Base-by-base conservation (phyloP, 2,329 filamentous ascomycete genomes). In the Monosporascus sp. region DNA sequence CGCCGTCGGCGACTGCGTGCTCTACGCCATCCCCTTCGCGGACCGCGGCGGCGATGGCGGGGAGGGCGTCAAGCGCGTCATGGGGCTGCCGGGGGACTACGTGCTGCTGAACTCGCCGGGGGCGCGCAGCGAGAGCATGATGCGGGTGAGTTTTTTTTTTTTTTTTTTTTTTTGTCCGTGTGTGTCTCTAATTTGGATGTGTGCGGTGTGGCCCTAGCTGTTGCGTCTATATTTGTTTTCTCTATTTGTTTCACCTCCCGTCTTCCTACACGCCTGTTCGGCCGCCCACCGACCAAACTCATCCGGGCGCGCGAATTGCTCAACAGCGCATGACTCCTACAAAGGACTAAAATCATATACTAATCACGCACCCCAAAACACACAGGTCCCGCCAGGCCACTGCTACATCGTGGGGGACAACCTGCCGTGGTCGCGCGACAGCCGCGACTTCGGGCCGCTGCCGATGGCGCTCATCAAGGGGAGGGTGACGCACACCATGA, bases 361-460 rank as follows among this genome's bases (percentile, higher is more conserved):
- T 9, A 8, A n/a, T 48, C 16, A 27, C 7, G 20, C 38, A 27
- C 34, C 36, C 17, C 19, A n/a, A 37, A 54, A 46, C 51, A 45
- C 48, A 26, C 64, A 95, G 89, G 84, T 99, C 17, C 94, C 94
- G 0, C 78, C 88, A 66, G 94, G 94, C 1, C 94, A 99, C 76
- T 95, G 91, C 64, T 97, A 91, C 84, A 76, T 97, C 7, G 83
- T 85, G 3, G 94, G 94, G 3, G 94, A 99, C 71, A 97, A 97
- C 70, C 67, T 96, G 56, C 79, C 84, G 3, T 87, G 83, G 64
- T 97, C 91, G 24, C 78, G 90, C 59, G 94, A 99, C 74, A 97
- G 91, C 44, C 84, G 94, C 57, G 77, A 85, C 41, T 96, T 88
- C 73, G 94, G 94, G 0, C 91, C 94, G 0, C 69, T 99, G 27